Conservation (phyloP, 2,329 filamentous ascomycete species). For the Cadophora sp. region DNA sequence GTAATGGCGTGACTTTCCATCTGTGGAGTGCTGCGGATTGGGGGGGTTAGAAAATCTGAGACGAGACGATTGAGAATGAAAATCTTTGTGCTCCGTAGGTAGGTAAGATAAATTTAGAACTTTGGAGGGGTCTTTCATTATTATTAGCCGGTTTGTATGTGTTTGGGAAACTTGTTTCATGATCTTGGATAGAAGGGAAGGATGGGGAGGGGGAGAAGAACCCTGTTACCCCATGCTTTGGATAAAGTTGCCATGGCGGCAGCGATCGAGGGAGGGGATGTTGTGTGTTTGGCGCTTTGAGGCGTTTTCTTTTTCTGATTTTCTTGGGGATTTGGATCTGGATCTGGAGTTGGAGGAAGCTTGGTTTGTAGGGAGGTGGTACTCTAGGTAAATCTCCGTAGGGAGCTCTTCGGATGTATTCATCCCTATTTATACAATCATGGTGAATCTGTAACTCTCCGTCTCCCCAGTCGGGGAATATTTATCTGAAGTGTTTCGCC, state of each 20-base stretch:
- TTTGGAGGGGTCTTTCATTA: too few relatives aligned
- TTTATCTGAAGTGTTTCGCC: background rate
- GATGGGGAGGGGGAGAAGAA: background rate
- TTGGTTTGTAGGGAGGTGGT: background rate
- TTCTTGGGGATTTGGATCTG: background rate
- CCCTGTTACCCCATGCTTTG: conserved; percentile 33
- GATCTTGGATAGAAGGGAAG: conserved; percentile 1
- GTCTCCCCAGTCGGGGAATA: background rate
- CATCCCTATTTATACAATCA: background rate
- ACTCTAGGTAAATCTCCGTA: background rate
- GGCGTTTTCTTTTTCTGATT: background rate
- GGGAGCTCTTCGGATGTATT: background rate
- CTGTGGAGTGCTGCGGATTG: background rate
- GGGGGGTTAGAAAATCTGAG: conserved; percentile 15
- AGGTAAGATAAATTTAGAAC: background rate
- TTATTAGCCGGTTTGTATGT: background rate
- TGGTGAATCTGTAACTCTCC: background rate
- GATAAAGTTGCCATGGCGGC: conserved; percentile 14
- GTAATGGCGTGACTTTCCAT: conserved; percentile 7
- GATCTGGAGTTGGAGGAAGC: background rate
- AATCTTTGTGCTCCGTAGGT: too few relatives aligned
- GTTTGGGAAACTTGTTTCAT: conserved; percentile 32
- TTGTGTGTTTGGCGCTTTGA: conserved; percentile 22
- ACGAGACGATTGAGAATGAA: conserved; percentile 3
- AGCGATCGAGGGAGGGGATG: background rate